Evolutionary conservation across 163 green algal species (phyloP).

Genomic region (Chlorella variabilis): DNA sequence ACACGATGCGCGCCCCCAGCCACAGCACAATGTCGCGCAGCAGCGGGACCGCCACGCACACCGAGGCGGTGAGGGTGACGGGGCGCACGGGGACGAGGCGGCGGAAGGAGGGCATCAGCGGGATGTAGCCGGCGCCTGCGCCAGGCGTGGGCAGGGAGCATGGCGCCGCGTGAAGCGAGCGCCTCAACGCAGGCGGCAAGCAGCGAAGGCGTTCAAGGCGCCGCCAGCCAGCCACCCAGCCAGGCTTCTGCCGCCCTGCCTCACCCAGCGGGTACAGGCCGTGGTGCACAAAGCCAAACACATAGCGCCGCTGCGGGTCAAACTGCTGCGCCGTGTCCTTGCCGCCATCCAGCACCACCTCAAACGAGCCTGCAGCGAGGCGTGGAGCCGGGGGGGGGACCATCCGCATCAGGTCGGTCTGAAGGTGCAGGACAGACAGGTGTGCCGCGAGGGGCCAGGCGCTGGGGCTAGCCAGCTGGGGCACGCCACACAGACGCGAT

Average conservation of each 20-base stretch:
- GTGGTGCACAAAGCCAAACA: conserved; percentile 87
- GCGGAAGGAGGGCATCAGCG: conserved; percentile 68
- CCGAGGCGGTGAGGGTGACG: conserved; percentile 60
- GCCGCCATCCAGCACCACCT: conserved; percentile 59
- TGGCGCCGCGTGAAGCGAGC: no score
- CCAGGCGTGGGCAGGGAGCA: no score
- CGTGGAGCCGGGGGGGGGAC: neutral
- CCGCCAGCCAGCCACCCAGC: no score
- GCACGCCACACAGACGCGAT: no score
- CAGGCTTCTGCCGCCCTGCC: no score
- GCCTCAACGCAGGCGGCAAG: no score
- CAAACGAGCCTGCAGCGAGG: conserved; percentile 35
- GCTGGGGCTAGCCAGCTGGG: no score
- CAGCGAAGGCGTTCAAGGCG: no score
- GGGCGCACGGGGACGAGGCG: conserved; percentile 62
- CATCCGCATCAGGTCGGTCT: neutral
- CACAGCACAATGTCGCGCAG: conserved; percentile 74
- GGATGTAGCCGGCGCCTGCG: conserved; percentile 82
- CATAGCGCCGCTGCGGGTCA: conserved; percentile 53
- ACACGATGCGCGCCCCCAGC: conserved; percentile 74
- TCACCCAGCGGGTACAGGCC: conserved; percentile 83
- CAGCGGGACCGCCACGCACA: conserved; percentile 22
- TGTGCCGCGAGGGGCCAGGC: no score
- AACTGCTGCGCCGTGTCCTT: conserved; percentile 20
- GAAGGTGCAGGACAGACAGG: neutral